Percentiles rank a stretch among this genome's conserved stretches.
phyloP scores from a whole-genome alignment of 2,329 filamentous ascomycete genomes.

The Cladosporium colombiae region DNA sequence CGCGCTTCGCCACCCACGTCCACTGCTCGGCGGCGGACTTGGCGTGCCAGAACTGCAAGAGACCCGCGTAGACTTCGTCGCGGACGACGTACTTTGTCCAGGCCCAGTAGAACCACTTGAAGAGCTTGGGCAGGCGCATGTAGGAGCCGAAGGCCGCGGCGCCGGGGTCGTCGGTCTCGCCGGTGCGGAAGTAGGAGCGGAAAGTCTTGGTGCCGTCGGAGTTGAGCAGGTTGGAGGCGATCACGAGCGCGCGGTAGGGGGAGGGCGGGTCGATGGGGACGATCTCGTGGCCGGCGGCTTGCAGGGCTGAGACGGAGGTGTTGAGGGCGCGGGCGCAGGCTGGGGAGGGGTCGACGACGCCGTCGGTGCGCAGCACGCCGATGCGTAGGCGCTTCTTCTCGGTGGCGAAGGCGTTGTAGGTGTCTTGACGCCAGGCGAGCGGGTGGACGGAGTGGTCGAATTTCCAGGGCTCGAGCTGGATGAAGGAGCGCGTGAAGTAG shows the following conservation, averaged over 20 bases:
- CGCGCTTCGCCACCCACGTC: conserved; percentile 74
- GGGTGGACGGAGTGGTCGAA: conserved; percentile 87
- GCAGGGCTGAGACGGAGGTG: conserved; percentile 68
- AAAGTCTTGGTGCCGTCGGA: conserved; percentile 82
- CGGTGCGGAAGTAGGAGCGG: conserved; percentile 71
- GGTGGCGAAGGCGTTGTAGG: conserved; percentile 61
- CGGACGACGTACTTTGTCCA: conserved; percentile 82
- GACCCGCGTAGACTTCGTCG: conserved; percentile 75
- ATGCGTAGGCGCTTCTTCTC: conserved; percentile 67
- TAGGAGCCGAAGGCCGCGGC: conserved; percentile 73
- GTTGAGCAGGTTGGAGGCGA: conserved; percentile 80
- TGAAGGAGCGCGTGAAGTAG: conserved; percentile 78
- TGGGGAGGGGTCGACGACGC: conserved; percentile 82
- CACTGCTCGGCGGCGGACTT: conserved; percentile 79
- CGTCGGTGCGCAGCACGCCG: conserved; percentile 70
- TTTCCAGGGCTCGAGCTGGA: conserved; percentile 82
- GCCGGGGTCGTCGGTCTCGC: conserved; percentile 78
- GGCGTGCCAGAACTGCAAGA: conserved; percentile 71
- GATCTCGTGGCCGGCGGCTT: conserved; percentile 73
- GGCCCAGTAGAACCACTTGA: conserved; percentile 84
- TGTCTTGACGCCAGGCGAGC: conserved; percentile 70
- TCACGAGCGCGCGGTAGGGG: conserved; percentile 71
- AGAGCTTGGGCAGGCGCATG: conserved; percentile 68
- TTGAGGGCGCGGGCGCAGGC: conserved; percentile 77
- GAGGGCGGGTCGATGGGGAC: conserved; percentile 54